Conservation (phyloP, 2,329 filamentous ascomycete species). For the Sclerotinia trifoliorum region DNA sequence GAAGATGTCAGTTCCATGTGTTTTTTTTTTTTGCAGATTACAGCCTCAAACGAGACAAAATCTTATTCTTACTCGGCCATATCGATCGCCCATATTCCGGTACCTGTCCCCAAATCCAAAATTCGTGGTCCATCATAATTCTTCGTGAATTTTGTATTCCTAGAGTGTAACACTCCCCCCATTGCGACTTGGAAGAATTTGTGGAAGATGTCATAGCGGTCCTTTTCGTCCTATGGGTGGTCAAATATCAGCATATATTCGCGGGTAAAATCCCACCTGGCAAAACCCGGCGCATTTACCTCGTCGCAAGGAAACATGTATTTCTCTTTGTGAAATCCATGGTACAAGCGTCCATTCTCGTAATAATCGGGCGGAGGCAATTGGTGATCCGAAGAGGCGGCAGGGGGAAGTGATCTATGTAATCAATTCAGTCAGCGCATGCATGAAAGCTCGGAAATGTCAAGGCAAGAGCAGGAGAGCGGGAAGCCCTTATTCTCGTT, state of each 20-base stretch:
- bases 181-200: slow-evolving; percentile 70
- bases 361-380: slow-evolving; percentile 44
- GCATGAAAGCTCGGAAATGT: neutral
- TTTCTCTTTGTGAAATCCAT: slow-evolving; percentile 63
- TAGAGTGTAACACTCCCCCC: slow-evolving; percentile 47
- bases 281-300: slow-evolving; percentile 45
- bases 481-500: neutral
- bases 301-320: slow-evolving; percentile 79
- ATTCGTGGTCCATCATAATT: slow-evolving; percentile 44
- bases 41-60: neutral
- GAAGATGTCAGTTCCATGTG: slow-evolving; percentile 13
- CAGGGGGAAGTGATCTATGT: slow-evolving; percentile 25
- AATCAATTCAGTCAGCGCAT: slow-evolving; percentile 26
- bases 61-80: slow-evolving; percentile 66
- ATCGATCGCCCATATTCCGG: slow-evolving; percentile 87
- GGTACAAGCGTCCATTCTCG: slow-evolving; percentile 70
- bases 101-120: slow-evolving; percentile 76
- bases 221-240: slow-evolving; percentile 60
- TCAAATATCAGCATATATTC: slow-evolving; percentile 24
- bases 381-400: slow-evolving; percentile 15
- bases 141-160: slow-evolving; percentile 35
- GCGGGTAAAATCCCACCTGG: neutral
- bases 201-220: slow-evolving; percentile 79
- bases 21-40: neutral
- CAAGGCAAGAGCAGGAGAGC: neutral